A percentile compares a stretch with the other conserved stretches of the same genome.
phyloP scores from a whole-genome alignment of 2,329 filamentous ascomycete species.

The Scedosporium dehoogii region DNA sequence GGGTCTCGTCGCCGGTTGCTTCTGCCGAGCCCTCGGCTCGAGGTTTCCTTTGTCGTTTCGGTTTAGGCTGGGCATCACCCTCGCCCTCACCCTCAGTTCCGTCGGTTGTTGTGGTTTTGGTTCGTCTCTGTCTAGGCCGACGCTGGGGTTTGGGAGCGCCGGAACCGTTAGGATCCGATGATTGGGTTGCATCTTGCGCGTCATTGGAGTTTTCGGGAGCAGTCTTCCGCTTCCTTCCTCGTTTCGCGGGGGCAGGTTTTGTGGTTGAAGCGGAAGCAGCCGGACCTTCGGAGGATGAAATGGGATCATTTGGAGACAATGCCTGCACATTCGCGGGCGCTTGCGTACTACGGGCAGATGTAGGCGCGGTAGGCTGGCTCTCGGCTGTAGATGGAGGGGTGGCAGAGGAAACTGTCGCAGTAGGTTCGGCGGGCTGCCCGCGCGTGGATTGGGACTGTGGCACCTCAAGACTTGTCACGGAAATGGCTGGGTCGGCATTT shows the following conservation, averaged over 20 bases:
- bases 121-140: background rate
- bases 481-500: background rate
- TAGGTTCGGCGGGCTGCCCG: too few species aligned
- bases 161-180: background rate
- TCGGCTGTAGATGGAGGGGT: background rate
- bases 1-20: constrained; percentile 12
- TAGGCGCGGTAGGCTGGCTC: background rate
- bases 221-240: background rate
- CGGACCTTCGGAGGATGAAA: background rate
- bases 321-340: background rate
- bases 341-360: background rate
- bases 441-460: background rate
- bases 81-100: constrained; percentile 5
- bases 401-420: background rate
- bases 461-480: background rate
- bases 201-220: too few species aligned
- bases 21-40: background rate
- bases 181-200: background rate
- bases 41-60: constrained; percentile 11
- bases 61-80: constrained; percentile 7
- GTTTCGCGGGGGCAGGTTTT: background rate
- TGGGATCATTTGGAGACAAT: background rate
- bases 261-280: background rate
- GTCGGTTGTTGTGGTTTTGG: constrained; percentile 1
- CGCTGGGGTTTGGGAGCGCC: background rate